Conservation (phyloP, 1,284 basidiomycete genomes). For the Inonotus obliquus region DNA sequence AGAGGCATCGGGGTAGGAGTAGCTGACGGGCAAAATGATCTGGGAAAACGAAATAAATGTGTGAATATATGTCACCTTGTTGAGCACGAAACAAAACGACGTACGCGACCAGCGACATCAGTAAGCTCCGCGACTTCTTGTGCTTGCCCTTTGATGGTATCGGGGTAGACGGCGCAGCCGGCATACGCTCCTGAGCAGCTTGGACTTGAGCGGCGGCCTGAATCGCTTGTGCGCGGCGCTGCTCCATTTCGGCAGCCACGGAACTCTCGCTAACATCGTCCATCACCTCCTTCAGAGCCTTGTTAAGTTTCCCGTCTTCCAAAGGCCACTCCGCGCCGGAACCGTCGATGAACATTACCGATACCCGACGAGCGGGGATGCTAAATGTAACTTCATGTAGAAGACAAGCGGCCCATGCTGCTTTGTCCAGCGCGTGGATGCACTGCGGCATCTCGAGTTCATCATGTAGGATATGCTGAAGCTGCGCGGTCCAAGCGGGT, state of each 20-base stretch:
- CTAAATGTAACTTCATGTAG: conserved; percentile 59
- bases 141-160: conserved; percentile 28
- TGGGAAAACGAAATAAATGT: conserved; percentile 21
- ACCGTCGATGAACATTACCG: conserved; percentile 55
- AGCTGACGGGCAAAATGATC: conserved; percentile 35
- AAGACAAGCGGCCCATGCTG: conserved; percentile 51
- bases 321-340: conserved; percentile 43
- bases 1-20: conserved; percentile 25
- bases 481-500: conserved; percentile 51
- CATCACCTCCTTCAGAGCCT: conserved; percentile 45
- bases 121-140: conserved; percentile 57
- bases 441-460: conserved; percentile 53
- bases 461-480: conserved; percentile 45
- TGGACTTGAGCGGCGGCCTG: conserved; percentile 18
- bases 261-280: conserved; percentile 47
- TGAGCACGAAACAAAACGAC: conserved; percentile 23
- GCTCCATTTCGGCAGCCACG: conserved; percentile 34
- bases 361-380: conserved; percentile 39
- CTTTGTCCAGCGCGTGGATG: conserved; percentile 60
- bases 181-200: conserved; percentile 11
- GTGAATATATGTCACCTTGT: neutral
- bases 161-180: conserved; percentile 12
- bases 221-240: conserved; percentile 28
- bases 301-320: conserved; percentile 33
- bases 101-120: conserved; percentile 64